Base-by-base conservation (phyloP, 495 filamentous ascomycete genomes). In the Aspergillus kassunensis region DNA sequence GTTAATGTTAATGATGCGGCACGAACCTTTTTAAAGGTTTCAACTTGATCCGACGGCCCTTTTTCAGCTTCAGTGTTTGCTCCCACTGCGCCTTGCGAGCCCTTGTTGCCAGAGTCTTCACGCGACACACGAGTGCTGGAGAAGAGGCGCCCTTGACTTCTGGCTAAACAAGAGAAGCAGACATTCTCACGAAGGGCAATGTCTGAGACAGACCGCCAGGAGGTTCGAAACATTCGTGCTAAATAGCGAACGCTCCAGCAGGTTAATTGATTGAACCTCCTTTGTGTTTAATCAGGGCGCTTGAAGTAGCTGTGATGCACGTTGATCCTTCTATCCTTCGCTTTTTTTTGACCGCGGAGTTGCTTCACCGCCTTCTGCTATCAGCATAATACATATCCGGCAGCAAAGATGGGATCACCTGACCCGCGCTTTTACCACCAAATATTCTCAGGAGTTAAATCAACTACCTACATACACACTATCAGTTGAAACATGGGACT, bases 161-260 rank as follows among this genome's bases (percentile, higher is more conserved):
- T 60, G 16, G 63, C 54, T 61, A 70, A 37, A 59, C 67, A 76
- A 44, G 67, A 69, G 49, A 64, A 44, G 57, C 63, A 73, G 51
- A 70, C 63, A 67, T 73, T 56, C 40, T 62, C 61, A 48, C 66
- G 62, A 21, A 63, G 24, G 9, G 23, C 9, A 56, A 67, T 70
- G 66, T 64, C 70, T 69, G 67, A 57, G 47, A 61, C 62, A 66
- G 71, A 72, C 68, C 71, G 63, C 44, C 68, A 46, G 29, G 66
- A 71, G 43, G 58, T 53, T 54, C 71, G 71, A 58, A 73, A 66
- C 73, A 76, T 76, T 39, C 67, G 59, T 62, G 47, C 54, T 53
- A 39, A 48, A 29, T 33, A 34, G 15, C 19, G 50, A 37, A 24
- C 29, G 51, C 15, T 12, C 52, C 33, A 37, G 15, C 35, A 35